These are phyloP conservation scores for Capsicum baccatum DNA, from an alignment of 257 asterid genomes.

Conservation along the genomic window DNA sequence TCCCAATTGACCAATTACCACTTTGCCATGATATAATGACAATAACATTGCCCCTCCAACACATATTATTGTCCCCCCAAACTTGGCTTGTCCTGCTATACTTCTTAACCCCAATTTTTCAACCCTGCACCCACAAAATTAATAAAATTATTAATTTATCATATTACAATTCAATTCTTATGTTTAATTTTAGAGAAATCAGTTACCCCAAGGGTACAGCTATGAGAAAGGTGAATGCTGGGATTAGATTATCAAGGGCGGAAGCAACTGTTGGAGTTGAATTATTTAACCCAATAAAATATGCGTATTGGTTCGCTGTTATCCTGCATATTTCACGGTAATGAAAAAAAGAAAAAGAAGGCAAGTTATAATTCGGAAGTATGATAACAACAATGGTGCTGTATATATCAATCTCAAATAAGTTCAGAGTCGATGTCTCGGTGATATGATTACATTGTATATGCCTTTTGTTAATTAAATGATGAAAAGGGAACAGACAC, in stretches of 20 bases:
- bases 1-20: constrained; percentile 55
- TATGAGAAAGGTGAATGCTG: constrained; percentile 80
- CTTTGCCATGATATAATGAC: constrained; percentile 69
- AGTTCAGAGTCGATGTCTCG: too few relatives aligned
- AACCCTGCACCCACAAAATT: constrained; percentile 43
- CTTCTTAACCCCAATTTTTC: constrained; percentile 62
- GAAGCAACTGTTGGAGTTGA: constrained; percentile 92
- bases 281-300: constrained; percentile 74
- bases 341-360: neutral
- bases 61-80: constrained; percentile 68
- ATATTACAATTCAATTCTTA: neutral
- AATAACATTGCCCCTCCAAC: constrained; percentile 79
- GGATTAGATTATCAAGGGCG: constrained; percentile 71
- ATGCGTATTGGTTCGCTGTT: constrained; percentile 74
- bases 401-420: too few relatives aligned
- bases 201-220: constrained; percentile 80
- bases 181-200: neutral
- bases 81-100: constrained; percentile 71
- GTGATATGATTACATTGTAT: too few relatives aligned
- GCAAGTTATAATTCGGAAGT: neutral
- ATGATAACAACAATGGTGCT: neutral
- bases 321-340: constrained; percentile 52
- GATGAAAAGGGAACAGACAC: neutral
- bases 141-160: neutral
- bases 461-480: too few relatives aligned